Base-by-base conservation (phyloP, 202 grass and related monocot genomes). In the Setaria italica region DNA sequence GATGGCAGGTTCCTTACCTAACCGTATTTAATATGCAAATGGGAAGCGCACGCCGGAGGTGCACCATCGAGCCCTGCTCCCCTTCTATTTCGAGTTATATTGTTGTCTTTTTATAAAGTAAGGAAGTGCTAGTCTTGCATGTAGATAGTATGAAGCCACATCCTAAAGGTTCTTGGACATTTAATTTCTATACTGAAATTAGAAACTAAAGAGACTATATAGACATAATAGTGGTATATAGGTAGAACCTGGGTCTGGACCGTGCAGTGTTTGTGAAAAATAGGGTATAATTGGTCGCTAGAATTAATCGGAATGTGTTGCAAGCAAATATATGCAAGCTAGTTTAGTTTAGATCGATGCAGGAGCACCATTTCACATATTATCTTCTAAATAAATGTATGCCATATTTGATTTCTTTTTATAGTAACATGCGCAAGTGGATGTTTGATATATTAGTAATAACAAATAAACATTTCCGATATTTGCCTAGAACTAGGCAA, bases 1-100 rank as follows among this genome's bases (percentile, higher is more conserved):
- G 59, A 89, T 81, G 77, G 71, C 77, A 77, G 54, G 70, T 20
- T 32, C 51, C 41, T 57, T 16, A 71, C 56, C 17, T 6, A 47
- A 63, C 72, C 65, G 69, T 72, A 72, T 33, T 32, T 42, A 12
- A 43, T 14, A 58, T 74, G 67, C 35, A 81, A 76, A 76, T 62
- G 37, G 41, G n/a, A 80, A 70, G 77, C 6, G 42, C 43, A 89
- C 76, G 54, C 69, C 0, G 2, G 7, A 32, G 0, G 37, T 46
- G 20, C 67, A 69, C 63, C 53, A 6, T 13, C 29, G 54, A 39
- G 0, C 1, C 9, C 9, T 8, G 59, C 30, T 1, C n/a, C n/a
- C 12, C 11, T 49, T 9, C 51, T 32, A 32, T 72, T 72, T 55
- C 4, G 2, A 15, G 37, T 2, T 19, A 9, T 39, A 25, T 25